Conservation (phyloP, 2,329 filamentous ascomycete genomes). For the Coleophoma crateriformis region DNA sequence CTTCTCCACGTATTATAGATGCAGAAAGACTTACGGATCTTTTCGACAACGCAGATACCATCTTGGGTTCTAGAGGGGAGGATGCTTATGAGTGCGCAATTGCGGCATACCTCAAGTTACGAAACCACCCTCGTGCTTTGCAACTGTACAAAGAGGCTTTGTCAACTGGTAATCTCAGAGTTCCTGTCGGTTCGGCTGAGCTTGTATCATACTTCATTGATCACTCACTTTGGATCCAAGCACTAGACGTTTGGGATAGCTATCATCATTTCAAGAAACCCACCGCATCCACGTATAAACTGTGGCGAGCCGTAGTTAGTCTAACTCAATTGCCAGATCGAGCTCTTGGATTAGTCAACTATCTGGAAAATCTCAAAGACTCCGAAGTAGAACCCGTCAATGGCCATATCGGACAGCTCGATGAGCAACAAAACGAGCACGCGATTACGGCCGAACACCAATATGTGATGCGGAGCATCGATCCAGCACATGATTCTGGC, state of each 20-base stretch:
- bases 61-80: no score
- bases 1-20: conserved; percentile 31
- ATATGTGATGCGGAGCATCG: not conserved
- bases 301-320: not conserved
- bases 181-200: conserved; percentile 15
- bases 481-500: not conserved
- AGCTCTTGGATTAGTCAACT: conserved; percentile 10
- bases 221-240: conserved; percentile 16
- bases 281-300: no score
- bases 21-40: conserved; percentile 36
- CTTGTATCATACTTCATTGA: conserved; percentile 17
- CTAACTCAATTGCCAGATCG: conserved; percentile 5
- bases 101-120: conserved; percentile 35
- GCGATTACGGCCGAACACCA: not conserved
- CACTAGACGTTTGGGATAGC: conserved; percentile 14
- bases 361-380: conserved; percentile 1
- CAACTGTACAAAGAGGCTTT: conserved; percentile 13
- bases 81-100: conserved; percentile 36
- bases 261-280: no score
- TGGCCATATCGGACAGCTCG: not conserved
- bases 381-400: not conserved
- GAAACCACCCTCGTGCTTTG: conserved; percentile 29
- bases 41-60: conserved; percentile 28
- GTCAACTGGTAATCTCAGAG: conserved; percentile 4
- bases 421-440: not conserved